Evolutionary conservation across 2,329 filamentous ascomycete genomes (phyloP).

Genomic region (Blastomyces parvus): DNA sequence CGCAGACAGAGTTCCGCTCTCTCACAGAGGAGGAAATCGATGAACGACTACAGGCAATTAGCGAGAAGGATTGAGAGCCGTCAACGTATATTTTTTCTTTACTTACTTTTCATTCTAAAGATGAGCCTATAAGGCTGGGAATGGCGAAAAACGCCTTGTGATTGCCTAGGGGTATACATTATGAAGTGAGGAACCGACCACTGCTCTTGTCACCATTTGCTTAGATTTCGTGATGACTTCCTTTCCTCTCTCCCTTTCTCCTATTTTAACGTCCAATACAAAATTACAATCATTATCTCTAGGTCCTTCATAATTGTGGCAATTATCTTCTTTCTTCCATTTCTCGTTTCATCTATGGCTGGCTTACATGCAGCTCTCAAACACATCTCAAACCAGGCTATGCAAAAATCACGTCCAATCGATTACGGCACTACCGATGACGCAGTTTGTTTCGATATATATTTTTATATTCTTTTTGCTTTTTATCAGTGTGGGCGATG

Average conservation of each 20-base stretch:
- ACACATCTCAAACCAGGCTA: not conserved
- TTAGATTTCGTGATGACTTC: constrained; percentile 5
- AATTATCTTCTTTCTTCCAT: not conserved
- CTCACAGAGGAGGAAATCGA: constrained; percentile 98
- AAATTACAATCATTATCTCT: not conserved
- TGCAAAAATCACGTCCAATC: constrained; percentile 1
- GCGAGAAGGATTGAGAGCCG: constrained; percentile 78
- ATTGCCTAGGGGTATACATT: not conserved
- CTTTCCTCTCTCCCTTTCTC: not conserved
- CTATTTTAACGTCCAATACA: constrained; percentile 6
- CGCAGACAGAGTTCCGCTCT: constrained; percentile 68
- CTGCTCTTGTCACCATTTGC: not conserved
- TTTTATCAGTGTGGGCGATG: not conserved
- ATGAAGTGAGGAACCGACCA: constrained; percentile 3
- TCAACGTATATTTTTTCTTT: constrained; percentile 4
- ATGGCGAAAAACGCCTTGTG: not conserved
- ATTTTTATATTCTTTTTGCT: not conserved
- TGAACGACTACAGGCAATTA: constrained; percentile 93
- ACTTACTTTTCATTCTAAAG: not conserved
- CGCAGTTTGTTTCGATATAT: not conserved
- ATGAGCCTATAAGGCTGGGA: not conserved
- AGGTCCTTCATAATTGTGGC: constrained; percentile 4
- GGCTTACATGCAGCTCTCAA: not conserved
- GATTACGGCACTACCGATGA: not conserved
- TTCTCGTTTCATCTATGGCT: not conserved